Evolutionary conservation across 108 stramenopile species (phyloP).

Genomic region (Ochromonas danica): DNA sequence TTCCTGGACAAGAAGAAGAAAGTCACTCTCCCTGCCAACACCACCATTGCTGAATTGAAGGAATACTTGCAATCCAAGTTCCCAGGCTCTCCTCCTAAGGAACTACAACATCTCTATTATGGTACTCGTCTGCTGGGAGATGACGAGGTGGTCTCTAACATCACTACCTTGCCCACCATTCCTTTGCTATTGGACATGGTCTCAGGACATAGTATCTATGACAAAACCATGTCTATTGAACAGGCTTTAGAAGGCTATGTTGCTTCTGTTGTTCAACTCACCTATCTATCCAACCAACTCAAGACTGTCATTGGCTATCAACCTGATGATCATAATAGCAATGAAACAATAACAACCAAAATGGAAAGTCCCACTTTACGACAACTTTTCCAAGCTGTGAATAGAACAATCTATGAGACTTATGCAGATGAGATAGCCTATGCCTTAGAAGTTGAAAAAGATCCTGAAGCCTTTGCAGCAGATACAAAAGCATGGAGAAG

Average conservation of each 20-base stretch:
- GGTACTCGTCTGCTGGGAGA: neutral
- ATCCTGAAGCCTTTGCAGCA: neutral
- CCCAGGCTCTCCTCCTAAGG: conserved; percentile 22
- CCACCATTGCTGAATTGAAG: conserved; percentile 23
- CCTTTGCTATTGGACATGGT: conserved; percentile 21
- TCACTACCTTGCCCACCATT: neutral
- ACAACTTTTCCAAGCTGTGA: neutral
- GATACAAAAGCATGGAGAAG: neutral
- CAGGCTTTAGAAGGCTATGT: conserved; percentile 26
- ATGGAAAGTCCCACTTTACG: neutral
- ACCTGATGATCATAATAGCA: neutral
- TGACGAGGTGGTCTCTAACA: neutral
- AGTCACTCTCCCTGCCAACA: neutral
- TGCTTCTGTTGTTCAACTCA: neutral
- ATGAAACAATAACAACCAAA: neutral
- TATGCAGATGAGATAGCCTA: neutral
- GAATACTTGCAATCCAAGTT: conserved; percentile 2
- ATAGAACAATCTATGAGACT: neutral
- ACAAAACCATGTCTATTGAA: neutral
- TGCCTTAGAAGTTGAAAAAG: neutral
- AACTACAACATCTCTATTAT: conserved; percentile 7
- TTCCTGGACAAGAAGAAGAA: conserved; percentile 36
- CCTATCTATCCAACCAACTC: neutral
- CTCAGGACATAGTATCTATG: neutral
- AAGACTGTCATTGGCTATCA: neutral